Evolutionary conservation across 2,329 filamentous ascomycete species (phyloP), one percentile per base, ranked within the genome.

Genomic region (Apiospora rasikravindrae): DNA sequence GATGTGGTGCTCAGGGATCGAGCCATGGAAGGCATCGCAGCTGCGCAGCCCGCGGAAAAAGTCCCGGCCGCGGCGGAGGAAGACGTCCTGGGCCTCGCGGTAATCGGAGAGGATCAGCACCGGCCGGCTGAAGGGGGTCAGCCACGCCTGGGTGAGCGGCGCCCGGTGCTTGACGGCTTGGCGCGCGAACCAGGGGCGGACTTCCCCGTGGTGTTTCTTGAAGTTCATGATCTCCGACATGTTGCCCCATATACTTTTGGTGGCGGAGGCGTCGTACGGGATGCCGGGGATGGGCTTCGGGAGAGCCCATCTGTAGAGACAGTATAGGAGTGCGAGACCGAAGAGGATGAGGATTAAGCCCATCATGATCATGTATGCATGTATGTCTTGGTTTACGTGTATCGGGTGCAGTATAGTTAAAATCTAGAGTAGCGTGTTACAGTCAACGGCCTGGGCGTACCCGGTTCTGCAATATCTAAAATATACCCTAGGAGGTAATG

Each of bases 241-340:
- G 69, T 76, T 76, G 53, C 79, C 79, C 8, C 78, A 67, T 14
- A 80, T 10, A 37, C 61, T 73, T 10, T 64, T 74, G 10, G 72
- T 69, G 1, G 78, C 72, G 2, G 64, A 51, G 6, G 72, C 45
- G 67, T 81, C 75, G 70, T 79, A 80, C 1, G 79, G 78, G 44
- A 81, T 80, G 1, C 78, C 79, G 4, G 78, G 75, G 6, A 80
- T 71, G 11, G 79, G 79, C 42, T 74, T 78, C 1, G 79, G 79
- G 7, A 81, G 71, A 29, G 73, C 74, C 72, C 72, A 75, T 16
- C 64, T 51, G 51, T 77, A 77, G 37, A 64, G 49, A 13, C 74
- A n/a, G 33, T 74, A 75, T 1, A 75, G 14, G 13, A 66, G 33
- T 37, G 33, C 33, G 33, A 37, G 33, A 37, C 33, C 8, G 8